A percentile compares a stretch with the other conserved stretches of the same genome.
Conservation (phyloP, 345 rosid genomes). For the Syzygium aromaticum region DNA sequence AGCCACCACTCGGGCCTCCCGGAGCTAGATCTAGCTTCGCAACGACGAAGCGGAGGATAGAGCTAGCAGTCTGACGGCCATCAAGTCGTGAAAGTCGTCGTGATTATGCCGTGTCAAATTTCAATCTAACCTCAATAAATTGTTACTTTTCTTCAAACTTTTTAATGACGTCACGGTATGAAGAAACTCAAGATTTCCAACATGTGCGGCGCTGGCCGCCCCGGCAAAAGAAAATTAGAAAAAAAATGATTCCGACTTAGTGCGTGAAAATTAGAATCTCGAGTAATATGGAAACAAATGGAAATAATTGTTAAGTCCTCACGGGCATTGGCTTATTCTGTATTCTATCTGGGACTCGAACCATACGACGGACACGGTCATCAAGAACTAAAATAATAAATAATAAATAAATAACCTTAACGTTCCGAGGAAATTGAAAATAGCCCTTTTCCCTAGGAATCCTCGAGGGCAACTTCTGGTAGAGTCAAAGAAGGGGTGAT, state of each 20-base stretch:
- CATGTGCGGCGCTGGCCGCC: not conserved
- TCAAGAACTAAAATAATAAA: not conserved
- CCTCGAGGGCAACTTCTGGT: too few relatives aligned
- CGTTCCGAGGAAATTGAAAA: too few relatives aligned
- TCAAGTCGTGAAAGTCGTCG: not conserved
- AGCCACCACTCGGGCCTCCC: not conserved
- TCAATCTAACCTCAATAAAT: not conserved
- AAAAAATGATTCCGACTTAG: not conserved
- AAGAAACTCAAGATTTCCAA: not conserved
- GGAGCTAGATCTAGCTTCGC: not conserved
- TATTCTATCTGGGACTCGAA: not conserved
- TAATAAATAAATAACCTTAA: fast-evolving
- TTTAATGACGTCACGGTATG: not conserved
- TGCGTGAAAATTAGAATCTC: not conserved
- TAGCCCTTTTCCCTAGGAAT: too few relatives aligned
- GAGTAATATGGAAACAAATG: not conserved
- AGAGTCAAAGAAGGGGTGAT: too few relatives aligned
- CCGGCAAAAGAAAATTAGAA: not conserved
- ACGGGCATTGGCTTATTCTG: not conserved
- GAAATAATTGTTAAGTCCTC: not conserved
- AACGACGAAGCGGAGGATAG: not conserved
- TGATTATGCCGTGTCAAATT: not conserved
- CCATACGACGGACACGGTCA: not conserved
- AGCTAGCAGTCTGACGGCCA: not conserved
- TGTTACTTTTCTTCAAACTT: not conserved